Evolutionary conservation across 805 yeast species (phyloP).

Genomic region (Yarrowia hollandica): DNA sequence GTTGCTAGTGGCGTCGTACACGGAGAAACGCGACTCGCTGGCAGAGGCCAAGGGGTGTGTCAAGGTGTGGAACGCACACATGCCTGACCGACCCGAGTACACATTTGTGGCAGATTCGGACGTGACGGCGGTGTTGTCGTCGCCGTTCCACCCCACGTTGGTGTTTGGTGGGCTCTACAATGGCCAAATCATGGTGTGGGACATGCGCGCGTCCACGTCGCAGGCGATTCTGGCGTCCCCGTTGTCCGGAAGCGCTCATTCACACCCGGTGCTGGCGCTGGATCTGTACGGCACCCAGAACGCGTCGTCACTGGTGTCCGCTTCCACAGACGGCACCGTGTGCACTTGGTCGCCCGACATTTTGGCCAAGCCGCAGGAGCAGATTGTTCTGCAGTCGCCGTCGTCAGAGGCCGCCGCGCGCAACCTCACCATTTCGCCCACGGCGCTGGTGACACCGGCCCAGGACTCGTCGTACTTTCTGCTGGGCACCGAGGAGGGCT

Average conservation of each 20-base stretch:
- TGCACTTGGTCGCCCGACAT: slow-evolving; percentile 45
- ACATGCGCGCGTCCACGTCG: slow-evolving; percentile 39
- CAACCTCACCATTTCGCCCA: slow-evolving; percentile 39
- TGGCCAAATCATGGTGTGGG: slow-evolving; percentile 58
- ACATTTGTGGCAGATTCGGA: slow-evolving; percentile 48
- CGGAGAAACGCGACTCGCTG: slow-evolving; percentile 34
- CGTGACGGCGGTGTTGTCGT: slow-evolving; percentile 40
- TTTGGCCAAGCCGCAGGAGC: slow-evolving; percentile 43
- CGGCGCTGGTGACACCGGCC: slow-evolving; percentile 36
- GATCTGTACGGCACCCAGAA: slow-evolving; percentile 38
- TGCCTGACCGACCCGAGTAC: slow-evolving; percentile 44
- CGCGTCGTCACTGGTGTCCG: slow-evolving; percentile 39
- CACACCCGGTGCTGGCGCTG: slow-evolving; percentile 41
- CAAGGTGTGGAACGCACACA: slow-evolving; percentile 44
- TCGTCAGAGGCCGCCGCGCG: slow-evolving; percentile 34
- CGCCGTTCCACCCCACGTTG: slow-evolving; percentile 44
- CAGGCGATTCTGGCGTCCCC: slow-evolving; percentile 42
- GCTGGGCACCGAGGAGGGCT: slow-evolving; percentile 45
- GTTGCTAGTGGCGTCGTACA: slow-evolving; percentile 41
- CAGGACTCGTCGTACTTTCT: slow-evolving; percentile 40
- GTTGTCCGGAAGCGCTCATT: slow-evolving; percentile 38
- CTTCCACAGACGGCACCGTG: slow-evolving; percentile 45
- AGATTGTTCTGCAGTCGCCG: slow-evolving; percentile 36
- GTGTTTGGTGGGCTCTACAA: slow-evolving; percentile 51
- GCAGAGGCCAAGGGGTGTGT: slow-evolving; percentile 40